These are phyloP conservation scores for Fusarium humuli DNA, from an alignment of 2,329 filamentous ascomycete species.

Conservation along the genomic window DNA sequence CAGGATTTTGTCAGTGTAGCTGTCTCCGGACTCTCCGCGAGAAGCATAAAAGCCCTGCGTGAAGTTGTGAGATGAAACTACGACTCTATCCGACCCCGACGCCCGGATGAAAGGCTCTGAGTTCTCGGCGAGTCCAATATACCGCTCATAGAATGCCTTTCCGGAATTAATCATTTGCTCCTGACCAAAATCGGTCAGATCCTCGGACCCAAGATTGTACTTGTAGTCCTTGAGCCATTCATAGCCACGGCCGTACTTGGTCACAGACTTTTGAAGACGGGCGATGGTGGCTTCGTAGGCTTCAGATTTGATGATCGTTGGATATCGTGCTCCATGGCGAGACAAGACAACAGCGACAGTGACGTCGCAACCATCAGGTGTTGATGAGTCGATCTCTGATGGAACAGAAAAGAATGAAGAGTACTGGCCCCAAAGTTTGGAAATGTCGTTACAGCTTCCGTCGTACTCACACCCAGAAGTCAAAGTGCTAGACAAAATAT, in stretches of 20 bases:
- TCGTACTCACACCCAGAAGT: slow-evolving; percentile 43
- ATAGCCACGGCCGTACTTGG: slow-evolving; percentile 71
- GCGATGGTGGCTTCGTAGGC: slow-evolving; percentile 73
- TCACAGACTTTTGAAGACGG: slow-evolving; percentile 69
- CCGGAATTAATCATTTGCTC: slow-evolving; percentile 80
- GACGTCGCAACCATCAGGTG: slow-evolving; percentile 76
- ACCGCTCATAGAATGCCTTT: slow-evolving; percentile 79
- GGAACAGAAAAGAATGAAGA: slow-evolving; percentile 84
- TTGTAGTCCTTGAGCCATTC: slow-evolving; percentile 78
- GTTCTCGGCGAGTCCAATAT: slow-evolving; percentile 69
- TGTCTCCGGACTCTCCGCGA: slow-evolving; percentile 53
- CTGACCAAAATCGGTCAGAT: slow-evolving; percentile 75
- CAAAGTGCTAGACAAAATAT: slow-evolving; percentile 14
- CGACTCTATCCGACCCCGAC: slow-evolving; percentile 75
- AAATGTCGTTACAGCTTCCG: slow-evolving; percentile 64
- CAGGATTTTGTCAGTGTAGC: slow-evolving; percentile 68
- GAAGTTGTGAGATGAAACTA: slow-evolving; percentile 81
- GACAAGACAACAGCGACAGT: slow-evolving; percentile 86
- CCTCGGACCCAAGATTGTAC: slow-evolving; percentile 77
- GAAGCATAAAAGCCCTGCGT: slow-evolving; percentile 75
- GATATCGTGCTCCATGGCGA: slow-evolving; percentile 86
- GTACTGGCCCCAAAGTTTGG: slow-evolving; percentile 86
- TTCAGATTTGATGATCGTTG: slow-evolving; percentile 74
- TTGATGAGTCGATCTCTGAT: slow-evolving; percentile 69
- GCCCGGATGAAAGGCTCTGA: slow-evolving; percentile 77